Evolutionary conservation across 129 eudicot species (phyloP), one percentile per base, ranked within the genome.

Genomic region (Apium graveolens): DNA sequence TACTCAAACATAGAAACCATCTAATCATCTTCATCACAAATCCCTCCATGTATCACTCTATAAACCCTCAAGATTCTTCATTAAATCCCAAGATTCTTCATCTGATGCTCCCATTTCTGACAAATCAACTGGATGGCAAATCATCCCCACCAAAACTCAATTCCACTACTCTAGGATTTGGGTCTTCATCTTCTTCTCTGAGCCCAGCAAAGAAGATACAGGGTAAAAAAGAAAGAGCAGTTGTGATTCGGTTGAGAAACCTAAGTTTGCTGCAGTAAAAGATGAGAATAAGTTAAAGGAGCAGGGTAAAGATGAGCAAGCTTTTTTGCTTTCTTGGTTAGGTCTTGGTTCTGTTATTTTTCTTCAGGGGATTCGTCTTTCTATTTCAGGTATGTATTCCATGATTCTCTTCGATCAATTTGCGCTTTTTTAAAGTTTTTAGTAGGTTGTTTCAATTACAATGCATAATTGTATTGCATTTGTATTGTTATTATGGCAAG

Each of bases 271-370:
- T 43, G 70, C 80, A 8, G n/a, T 27, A 10, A n/a, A 66, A 65
- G 80, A 63, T 20, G 80, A 43, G 74, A 70, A 35, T 16, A 10
- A 42, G 70, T 66, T 35, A 11, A 21, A 78, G 63, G 80, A 63
- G 44, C 75, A 78, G 74, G 72, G 63, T 5, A 10, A 32, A 48
- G 32, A 65, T 41, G 80, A 66, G 63, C 70, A 51, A 18, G 80
- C 93, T 57, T 89, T 91, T 80, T 87, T 91, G 77, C 96, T 93
- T 45, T 72, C 97, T 78, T 93, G 98, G 98, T 81, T 88, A 75
- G 98, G 93, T 37, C 92, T 93, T 44, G 98, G 97, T 72, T 89
- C 88, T 10, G 32, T 91, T 37, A 89, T 93, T 76, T 88, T 93
- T 29, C n/a, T 89, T 6, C 85, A 93, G 83, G 97, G 98, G 24